phyloP scores from a whole-genome alignment of 2,329 filamentous ascomycete genomes.

The Plenodomus biglobosus region DNA sequence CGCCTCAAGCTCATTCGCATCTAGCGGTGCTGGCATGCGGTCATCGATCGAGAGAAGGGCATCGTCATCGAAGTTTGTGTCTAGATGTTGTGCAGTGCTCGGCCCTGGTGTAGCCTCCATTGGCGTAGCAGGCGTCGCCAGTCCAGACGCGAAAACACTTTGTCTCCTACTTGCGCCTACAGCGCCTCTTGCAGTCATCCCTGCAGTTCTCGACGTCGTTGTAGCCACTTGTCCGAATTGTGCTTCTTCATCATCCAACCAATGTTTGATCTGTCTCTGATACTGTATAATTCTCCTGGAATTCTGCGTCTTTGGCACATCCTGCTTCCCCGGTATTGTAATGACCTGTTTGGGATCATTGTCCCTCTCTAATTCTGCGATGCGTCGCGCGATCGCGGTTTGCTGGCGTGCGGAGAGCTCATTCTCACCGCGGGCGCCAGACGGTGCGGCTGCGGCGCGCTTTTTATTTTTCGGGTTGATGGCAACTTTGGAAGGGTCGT shows the following conservation, averaged over 20 bases:
- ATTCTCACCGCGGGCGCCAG: conserved; percentile 43
- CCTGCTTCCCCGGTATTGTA: conserved; percentile 39
- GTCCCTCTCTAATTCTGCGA: conserved; percentile 77
- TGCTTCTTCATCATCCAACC: conserved; percentile 77
- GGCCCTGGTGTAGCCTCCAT: conserved; percentile 31
- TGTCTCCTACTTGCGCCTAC: conserved; percentile 23
- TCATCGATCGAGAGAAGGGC: conserved; percentile 58
- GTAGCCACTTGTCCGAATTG: conserved; percentile 55
- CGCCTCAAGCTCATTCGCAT: conserved; percentile 63
- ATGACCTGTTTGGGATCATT: conserved; percentile 60
- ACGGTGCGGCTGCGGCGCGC: conserved; percentile 58
- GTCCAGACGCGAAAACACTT: conserved; percentile 24
- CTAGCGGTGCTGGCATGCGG: conserved; percentile 60
- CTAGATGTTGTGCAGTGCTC: conserved; percentile 7
- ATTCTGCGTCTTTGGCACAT: conserved; percentile 56
- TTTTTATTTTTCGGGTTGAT: conserved; percentile 62
- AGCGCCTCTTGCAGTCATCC: conserved; percentile 16
- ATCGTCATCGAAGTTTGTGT: conserved; percentile 44
- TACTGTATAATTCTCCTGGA: conserved; percentile 77
- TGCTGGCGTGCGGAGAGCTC: conserved; percentile 82
- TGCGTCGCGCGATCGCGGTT: conserved; percentile 75
- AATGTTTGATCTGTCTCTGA: conserved; percentile 81
- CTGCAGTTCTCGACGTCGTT: conserved; percentile 19
- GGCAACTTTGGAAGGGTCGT: conserved; percentile 58
- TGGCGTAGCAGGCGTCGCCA: conserved; percentile 25